Conservation (phyloP, 352 stramenopile genomes). For the Phytophthora brassicae region DNA sequence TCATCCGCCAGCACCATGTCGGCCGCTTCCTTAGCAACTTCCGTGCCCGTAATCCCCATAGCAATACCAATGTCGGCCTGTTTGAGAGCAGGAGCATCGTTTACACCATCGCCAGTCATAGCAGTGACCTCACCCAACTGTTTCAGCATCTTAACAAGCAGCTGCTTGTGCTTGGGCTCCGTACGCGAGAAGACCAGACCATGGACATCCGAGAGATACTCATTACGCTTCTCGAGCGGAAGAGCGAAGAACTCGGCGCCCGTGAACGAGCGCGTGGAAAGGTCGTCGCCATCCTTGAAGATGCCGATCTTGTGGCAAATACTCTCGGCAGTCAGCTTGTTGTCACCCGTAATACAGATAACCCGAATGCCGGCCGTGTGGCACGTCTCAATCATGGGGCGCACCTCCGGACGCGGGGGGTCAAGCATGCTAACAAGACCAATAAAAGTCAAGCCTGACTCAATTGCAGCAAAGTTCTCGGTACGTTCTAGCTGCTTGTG, state of each 20-base stretch:
- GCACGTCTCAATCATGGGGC: slow-evolving; percentile 94
- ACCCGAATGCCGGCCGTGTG: slow-evolving; percentile 96
- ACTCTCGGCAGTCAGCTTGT: slow-evolving; percentile 96
- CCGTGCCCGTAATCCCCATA: slow-evolving; percentile 98
- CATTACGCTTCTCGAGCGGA: slow-evolving; percentile 89
- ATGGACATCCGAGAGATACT: slow-evolving; percentile 88
- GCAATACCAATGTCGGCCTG: slow-evolving; percentile 98
- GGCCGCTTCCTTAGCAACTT: slow-evolving; percentile 97
- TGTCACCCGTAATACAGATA: slow-evolving; percentile 99
- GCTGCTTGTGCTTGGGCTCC: slow-evolving; percentile 98
- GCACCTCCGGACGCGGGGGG: slow-evolving; percentile 96
- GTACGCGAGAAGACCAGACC: slow-evolving; percentile 97
- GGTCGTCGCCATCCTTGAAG: slow-evolving; percentile 82
- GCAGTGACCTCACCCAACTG: slow-evolving; percentile 92
- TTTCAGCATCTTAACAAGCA: slow-evolving; percentile 95
- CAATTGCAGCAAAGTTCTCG: slow-evolving; percentile 93
- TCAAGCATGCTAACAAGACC: slow-evolving; percentile 99
- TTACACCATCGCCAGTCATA: slow-evolving; percentile 99
- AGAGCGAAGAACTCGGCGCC: slow-evolving; percentile 96
- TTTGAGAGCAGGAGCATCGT: slow-evolving; percentile 98
- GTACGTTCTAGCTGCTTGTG: slow-evolving; percentile 83
- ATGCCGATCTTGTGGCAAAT: slow-evolving; percentile 98
- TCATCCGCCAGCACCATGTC: slow-evolving; percentile 99
- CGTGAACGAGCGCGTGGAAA: slow-evolving; percentile 93
- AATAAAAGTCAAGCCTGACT: slow-evolving; percentile 96